These are phyloP conservation scores for Combretum micranthum DNA, from an alignment of 345 rosid genomes.

Conservation along the genomic window DNA sequence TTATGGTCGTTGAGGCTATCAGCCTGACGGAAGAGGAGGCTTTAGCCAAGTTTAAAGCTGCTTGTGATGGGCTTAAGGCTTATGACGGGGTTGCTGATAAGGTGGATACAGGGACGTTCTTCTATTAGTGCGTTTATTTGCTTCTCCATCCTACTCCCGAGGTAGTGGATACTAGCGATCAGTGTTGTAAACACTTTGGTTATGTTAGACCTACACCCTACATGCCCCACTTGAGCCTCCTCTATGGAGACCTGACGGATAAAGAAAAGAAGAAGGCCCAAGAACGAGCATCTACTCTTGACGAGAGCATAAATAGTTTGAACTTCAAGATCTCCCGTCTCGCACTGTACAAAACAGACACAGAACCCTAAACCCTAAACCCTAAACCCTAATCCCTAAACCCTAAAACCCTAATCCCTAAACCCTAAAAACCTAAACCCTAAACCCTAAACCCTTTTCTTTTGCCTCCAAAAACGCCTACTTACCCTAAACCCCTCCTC, in stretches of 20 bases:
- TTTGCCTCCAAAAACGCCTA: too few species aligned
- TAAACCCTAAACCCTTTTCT: too few species aligned
- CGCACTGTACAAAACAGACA: conserved; percentile 55
- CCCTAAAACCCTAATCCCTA: too few species aligned
- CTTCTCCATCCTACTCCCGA: conserved; percentile 59
- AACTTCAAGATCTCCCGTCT: conserved; percentile 53
- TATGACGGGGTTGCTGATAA: conserved; percentile 48
- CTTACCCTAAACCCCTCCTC: too few species aligned
- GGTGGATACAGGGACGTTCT: conserved; percentile 67
- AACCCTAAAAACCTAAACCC: too few species aligned
- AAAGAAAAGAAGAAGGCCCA: conserved; percentile 67
- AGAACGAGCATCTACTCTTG: conserved; percentile 50
- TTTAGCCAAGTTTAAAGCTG: conserved; percentile 40
- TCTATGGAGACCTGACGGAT: conserved; percentile 64
- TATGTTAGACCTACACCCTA: conserved; percentile 39
- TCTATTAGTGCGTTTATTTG: conserved; percentile 62
- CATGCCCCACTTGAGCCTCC: conserved; percentile 87
- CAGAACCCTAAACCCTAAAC: too few species aligned
- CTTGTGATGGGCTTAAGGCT: conserved; percentile 51
- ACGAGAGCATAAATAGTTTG: conserved; percentile 36
- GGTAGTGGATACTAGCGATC: conserved; percentile 63
- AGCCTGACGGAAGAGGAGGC: conserved; percentile 63
- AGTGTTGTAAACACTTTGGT: conserved; percentile 44
- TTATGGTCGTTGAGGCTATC: conserved; percentile 61
- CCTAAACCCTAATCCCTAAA: too few species aligned